These are phyloP conservation scores for Murraya koenigii DNA, from an alignment of 345 rosid species.

Conservation along the genomic window DNA sequence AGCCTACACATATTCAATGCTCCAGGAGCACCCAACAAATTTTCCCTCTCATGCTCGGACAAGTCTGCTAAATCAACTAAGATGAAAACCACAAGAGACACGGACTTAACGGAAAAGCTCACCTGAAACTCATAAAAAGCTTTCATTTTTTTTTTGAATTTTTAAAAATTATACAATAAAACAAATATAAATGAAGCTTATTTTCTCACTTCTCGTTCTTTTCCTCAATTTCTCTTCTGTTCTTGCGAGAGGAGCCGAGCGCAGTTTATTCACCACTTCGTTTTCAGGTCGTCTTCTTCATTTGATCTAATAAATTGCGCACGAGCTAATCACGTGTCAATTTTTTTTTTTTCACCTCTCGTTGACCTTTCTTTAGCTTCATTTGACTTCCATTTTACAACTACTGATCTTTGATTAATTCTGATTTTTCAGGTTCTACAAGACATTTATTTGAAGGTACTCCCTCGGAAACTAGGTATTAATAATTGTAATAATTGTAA, in stretches of 20 bases:
- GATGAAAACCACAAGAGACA: background rate
- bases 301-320: background rate
- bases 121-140: background rate
- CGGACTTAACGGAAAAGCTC: background rate
- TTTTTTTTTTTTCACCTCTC: background rate
- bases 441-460: constrained; percentile 45
- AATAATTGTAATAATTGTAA: background rate
- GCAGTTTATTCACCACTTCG: background rate
- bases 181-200: background rate
- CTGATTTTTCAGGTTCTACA: background rate
- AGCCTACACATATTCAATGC: no score
- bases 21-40: no score
- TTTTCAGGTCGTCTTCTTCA: constrained; percentile 1
- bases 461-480: constrained; percentile 44
- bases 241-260: constrained; percentile 10
- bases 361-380: background rate
- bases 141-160: background rate
- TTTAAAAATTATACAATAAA: background rate
- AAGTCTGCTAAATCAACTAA: background rate
- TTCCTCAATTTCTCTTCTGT: background rate
- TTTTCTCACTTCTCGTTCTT: background rate
- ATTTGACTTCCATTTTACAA: background rate
- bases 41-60: background rate
- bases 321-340: background rate
- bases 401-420: background rate